These are phyloP conservation scores for Porogramme epimiltina DNA, from an alignment of 1,284 basidiomycete genomes.

Conservation along the genomic window DNA sequence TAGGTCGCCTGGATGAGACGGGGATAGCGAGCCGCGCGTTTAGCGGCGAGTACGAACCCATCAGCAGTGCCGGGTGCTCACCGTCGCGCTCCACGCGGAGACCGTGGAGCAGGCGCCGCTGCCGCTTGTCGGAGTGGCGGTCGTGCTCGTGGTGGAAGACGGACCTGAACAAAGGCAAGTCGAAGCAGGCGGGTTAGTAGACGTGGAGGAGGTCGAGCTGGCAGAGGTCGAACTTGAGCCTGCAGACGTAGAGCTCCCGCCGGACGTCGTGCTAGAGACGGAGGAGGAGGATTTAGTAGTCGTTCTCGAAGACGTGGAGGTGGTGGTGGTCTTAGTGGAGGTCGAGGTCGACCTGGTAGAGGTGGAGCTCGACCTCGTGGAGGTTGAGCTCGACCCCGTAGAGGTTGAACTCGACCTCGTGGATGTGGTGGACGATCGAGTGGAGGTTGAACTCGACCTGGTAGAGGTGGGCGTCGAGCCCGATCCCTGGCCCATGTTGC, in stretches of 20 bases:
- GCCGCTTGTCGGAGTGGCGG: too few relatives aligned
- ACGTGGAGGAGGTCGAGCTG: constrained; percentile 27
- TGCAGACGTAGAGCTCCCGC: constrained; percentile 5
- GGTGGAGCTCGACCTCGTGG: constrained; percentile 24
- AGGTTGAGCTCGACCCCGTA: constrained; percentile 11
- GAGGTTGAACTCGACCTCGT: constrained; percentile 18
- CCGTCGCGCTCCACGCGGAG: constrained; percentile 49
- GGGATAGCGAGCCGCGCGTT: too few relatives aligned
- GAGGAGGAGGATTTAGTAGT: constrained; percentile 26
- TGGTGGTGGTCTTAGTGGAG: constrained; percentile 17
- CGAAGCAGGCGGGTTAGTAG: constrained; percentile 27
- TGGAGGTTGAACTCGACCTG: constrained; percentile 25
- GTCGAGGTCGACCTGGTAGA: constrained; percentile 26
- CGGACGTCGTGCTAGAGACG: constrained; percentile 19
- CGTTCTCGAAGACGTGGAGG: constrained; percentile 27
- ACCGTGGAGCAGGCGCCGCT: constrained; percentile 36
- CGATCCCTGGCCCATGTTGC: constrained; percentile 52
- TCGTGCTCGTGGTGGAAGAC: constrained; percentile 49
- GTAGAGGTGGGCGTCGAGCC: constrained; percentile 28
- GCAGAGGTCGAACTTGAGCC: constrained; percentile 4
- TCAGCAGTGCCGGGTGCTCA: constrained; percentile 15
- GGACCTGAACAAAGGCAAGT: constrained; percentile 25
- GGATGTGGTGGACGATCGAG: constrained; percentile 21
- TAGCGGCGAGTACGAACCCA: too few relatives aligned
- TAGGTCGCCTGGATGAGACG: constrained; percentile 37